Percentiles rank a stretch among this genome's conserved stretches.
These are phyloP conservation scores for Trametes cinnabarina DNA, from an alignment of 768 basidiomycete species.

Conservation along the genomic window DNA sequence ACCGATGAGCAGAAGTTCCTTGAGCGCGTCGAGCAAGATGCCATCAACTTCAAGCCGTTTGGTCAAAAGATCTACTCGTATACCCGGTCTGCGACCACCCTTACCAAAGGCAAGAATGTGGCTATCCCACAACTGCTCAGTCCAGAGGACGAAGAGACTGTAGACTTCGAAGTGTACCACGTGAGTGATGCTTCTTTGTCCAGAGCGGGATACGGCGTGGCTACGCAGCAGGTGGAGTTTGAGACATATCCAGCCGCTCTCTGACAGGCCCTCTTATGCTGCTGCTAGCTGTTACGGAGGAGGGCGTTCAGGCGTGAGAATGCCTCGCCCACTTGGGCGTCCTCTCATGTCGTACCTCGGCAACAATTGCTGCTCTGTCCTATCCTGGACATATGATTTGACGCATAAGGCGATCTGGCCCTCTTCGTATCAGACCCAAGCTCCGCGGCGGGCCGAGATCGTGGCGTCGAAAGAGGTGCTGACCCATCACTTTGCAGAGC, in stretches of 20 bases:
- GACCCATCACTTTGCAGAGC: slow-evolving; percentile 44
- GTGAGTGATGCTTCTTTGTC: slow-evolving; percentile 44
- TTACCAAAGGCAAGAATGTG: slow-evolving; percentile 57
- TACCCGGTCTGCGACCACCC: slow-evolving; percentile 47
- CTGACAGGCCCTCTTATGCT: too few species aligned
- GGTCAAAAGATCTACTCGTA: slow-evolving; percentile 81
- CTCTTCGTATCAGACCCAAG: background rate
- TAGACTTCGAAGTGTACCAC: slow-evolving; percentile 91
- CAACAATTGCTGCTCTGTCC: too few species aligned
- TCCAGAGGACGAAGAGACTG: slow-evolving; percentile 53
- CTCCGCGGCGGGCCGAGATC: background rate
- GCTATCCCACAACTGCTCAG: slow-evolving; percentile 36
- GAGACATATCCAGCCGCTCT: background rate
- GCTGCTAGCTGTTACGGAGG: background rate
- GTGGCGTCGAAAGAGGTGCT: background rate
- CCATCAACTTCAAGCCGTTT: slow-evolving; percentile 69
- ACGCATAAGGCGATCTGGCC: background rate
- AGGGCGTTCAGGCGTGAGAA: slow-evolving; percentile 6
- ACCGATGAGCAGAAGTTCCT: slow-evolving; percentile 67
- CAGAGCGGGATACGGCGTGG: background rate
- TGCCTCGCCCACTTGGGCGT: slow-evolving; percentile 6
- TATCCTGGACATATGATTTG: background rate
- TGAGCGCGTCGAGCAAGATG: slow-evolving; percentile 71
- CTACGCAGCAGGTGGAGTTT: background rate
- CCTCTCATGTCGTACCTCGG: background rate